phyloP scores from a whole-genome alignment of 371 early-diverging fungal species.

The Mucor lusitanicus region DNA sequence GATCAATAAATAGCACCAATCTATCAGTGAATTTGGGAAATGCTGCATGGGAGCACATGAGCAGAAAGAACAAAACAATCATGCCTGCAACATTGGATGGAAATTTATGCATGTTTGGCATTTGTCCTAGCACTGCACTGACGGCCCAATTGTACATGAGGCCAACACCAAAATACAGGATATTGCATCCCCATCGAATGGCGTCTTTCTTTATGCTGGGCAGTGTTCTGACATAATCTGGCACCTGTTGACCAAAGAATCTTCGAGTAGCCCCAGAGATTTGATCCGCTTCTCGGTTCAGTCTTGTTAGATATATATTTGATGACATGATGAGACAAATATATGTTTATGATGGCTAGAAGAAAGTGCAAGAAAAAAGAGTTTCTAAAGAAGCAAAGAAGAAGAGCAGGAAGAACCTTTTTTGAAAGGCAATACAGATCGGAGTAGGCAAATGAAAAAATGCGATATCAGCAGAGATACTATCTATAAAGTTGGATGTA shows the following conservation, averaged over 20 bases:
- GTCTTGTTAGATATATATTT: background rate
- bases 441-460: background rate
- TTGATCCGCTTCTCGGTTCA: slow-evolving; percentile 5
- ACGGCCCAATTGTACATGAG: slow-evolving; percentile 30
- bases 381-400: background rate
- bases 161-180: slow-evolving; percentile 16
- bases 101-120: slow-evolving; percentile 28
- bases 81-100: slow-evolving; percentile 36
- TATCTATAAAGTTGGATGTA: background rate
- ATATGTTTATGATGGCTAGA: background rate
- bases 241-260: slow-evolving; percentile 10
- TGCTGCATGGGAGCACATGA: slow-evolving; percentile 12
- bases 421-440: background rate
- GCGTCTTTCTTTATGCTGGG: slow-evolving; percentile 18
- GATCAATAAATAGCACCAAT: slow-evolving; percentile 22
- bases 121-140: slow-evolving; percentile 17
- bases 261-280: background rate
- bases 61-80: slow-evolving; percentile 27
- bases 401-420: background rate
- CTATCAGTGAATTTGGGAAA: slow-evolving; percentile 19
- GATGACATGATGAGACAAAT: slow-evolving; percentile 1
- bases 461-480: background rate
- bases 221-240: slow-evolving; percentile 14
- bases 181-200: slow-evolving; percentile 15
- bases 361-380: background rate